These are phyloP conservation scores for Penicillium pulvis DNA, from an alignment of 495 filamentous ascomycete genomes.

Conservation along the genomic window DNA sequence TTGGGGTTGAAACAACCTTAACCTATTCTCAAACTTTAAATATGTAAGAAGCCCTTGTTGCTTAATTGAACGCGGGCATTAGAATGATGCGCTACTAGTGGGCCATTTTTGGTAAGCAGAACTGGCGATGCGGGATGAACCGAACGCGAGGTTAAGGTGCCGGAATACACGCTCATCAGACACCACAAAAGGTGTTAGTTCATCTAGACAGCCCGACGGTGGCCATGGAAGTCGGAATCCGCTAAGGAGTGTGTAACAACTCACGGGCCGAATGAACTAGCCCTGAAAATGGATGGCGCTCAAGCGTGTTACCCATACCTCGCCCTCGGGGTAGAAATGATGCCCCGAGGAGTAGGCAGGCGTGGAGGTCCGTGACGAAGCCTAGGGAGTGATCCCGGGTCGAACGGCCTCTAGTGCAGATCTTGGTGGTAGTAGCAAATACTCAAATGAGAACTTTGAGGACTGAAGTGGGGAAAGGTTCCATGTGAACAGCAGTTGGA, in stretches of 20 bases:
- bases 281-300: conserved; percentile 67
- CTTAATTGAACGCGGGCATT: conserved; percentile 69
- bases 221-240: conserved; percentile 67
- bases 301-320: conserved; percentile 68
- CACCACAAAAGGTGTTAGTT: conserved; percentile 67
- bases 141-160: conserved; percentile 72
- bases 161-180: conserved; percentile 72
- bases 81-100: conserved; percentile 65
- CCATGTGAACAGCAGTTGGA: conserved; percentile 70
- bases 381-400: conserved; percentile 67
- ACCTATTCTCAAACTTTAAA: conserved; percentile 80
- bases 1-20: conserved; percentile 72
- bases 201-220: conserved; percentile 65
- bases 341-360: conserved; percentile 57
- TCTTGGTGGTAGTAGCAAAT: conserved; percentile 78
- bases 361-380: conserved; percentile 60
- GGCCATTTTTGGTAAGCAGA: conserved; percentile 73
- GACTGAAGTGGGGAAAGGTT: conserved; percentile 74
- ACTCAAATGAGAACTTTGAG: conserved; percentile 75
- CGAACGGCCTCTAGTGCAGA: conserved; percentile 70
- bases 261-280: conserved; percentile 65
- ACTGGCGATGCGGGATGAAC: conserved; percentile 69
- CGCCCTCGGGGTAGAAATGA: conserved; percentile 61
- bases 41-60: conserved; percentile 74
- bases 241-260: conserved; percentile 65